These are phyloP conservation scores for Trichoderma simmonsii DNA, from an alignment of 2,329 filamentous ascomycete species.

Conservation along the genomic window DNA sequence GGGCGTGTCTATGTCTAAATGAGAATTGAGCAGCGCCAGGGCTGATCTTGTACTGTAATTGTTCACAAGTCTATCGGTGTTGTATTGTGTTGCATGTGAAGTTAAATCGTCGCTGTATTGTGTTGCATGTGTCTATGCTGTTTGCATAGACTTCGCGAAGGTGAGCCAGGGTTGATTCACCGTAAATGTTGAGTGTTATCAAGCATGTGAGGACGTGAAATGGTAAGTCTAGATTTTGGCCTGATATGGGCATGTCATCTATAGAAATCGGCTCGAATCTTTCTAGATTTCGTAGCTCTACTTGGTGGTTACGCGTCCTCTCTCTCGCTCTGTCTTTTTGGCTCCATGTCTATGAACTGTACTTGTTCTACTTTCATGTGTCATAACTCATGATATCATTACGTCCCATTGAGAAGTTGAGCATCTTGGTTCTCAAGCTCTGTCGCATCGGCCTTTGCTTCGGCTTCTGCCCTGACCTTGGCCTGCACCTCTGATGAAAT, in stretches of 20 bases:
- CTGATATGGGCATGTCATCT: background rate
- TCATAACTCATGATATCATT: slow-evolving; percentile 14
- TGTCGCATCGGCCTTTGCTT: background rate
- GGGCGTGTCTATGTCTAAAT: background rate
- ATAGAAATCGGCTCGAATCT: background rate
- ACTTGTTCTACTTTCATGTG: background rate
- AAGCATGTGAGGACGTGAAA: background rate
- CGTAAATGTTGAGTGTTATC: background rate
- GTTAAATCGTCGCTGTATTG: background rate
- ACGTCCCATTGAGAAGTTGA: background rate
- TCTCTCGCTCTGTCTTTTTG: background rate
- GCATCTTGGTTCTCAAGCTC: background rate
- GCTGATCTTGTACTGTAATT: background rate
- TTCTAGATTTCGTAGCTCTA: background rate
- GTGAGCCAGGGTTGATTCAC: background rate
- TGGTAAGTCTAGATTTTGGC: background rate
- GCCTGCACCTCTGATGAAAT: slow-evolving; percentile 24
- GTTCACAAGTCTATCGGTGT: background rate
- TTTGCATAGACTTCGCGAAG: background rate
- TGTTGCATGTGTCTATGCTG: background rate
- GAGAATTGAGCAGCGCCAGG: background rate
- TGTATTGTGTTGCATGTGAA: too few species aligned
- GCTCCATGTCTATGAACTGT: background rate
- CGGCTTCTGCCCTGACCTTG: slow-evolving; percentile 3
- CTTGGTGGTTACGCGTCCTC: background rate